These are phyloP conservation scores for Penicillium sp. DNA, from an alignment of 2,329 filamentous ascomycete species.

Conservation along the genomic window DNA sequence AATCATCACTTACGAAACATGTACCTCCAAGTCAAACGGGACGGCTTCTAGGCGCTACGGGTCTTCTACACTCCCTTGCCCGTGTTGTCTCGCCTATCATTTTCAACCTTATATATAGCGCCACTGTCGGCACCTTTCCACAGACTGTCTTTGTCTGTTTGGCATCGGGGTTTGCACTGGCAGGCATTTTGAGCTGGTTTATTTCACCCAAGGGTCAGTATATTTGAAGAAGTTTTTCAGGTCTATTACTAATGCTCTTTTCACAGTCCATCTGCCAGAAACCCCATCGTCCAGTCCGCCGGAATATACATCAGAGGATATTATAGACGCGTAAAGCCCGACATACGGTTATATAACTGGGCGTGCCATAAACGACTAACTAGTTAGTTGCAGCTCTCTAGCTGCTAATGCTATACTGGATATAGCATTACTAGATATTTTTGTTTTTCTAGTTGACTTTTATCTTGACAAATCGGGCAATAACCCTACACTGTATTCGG, in stretches of 20 bases:
- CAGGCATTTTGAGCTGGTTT: slow-evolving; percentile 65
- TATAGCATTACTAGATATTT: not conserved
- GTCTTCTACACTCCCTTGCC: slow-evolving; percentile 76
- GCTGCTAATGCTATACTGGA: not conserved
- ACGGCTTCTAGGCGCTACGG: slow-evolving; percentile 81
- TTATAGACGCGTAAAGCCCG: not conserved
- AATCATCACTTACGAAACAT: slow-evolving; percentile 84
- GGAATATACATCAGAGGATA: not conserved
- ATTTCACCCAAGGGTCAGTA: slow-evolving; percentile 70
- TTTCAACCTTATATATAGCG: slow-evolving; percentile 82
- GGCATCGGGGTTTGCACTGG: slow-evolving; percentile 60
- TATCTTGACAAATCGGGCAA: not conserved
- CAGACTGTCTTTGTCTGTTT: slow-evolving; percentile 81
- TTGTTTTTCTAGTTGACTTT: not conserved
- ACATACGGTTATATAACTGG: not conserved
- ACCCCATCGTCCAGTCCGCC: slow-evolving; percentile 4
- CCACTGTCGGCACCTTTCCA: slow-evolving; percentile 72
- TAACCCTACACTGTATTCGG: not conserved
- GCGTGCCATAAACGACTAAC: not conserved
- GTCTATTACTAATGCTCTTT: not conserved
- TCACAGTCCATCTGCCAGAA: slow-evolving; percentile 15
- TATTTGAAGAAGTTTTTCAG: not conserved
- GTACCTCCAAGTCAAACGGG: slow-evolving; percentile 78
- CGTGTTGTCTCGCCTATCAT: slow-evolving; percentile 74
- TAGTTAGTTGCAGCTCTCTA: no score